phyloP scores from a whole-genome alignment of 306 rosid genomes.

The Mucuna pruriens region DNA sequence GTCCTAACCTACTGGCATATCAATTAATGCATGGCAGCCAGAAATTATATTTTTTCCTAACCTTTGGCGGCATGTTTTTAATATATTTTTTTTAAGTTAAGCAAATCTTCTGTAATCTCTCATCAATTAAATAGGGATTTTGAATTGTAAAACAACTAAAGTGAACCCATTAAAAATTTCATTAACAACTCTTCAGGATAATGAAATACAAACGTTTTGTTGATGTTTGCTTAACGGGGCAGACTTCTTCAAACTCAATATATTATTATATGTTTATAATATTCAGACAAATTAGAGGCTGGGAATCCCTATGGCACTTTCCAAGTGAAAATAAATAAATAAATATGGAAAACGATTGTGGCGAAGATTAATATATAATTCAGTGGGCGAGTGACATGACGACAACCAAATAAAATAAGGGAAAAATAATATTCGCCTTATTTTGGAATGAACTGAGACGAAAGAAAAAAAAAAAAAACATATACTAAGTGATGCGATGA shows the following conservation, averaged over 20 bases:
- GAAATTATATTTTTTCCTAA: background rate
- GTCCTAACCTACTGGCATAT: background rate
- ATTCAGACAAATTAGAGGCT: background rate
- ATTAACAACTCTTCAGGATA: background rate
- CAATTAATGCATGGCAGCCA: background rate
- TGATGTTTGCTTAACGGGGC: background rate
- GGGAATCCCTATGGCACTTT: background rate
- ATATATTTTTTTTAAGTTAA: background rate
- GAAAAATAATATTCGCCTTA: background rate
- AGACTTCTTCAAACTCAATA: background rate
- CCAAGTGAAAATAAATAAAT: background rate
- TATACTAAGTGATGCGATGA: too few species aligned
- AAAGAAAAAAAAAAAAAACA: background rate
- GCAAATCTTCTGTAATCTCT: conserved; percentile 24
- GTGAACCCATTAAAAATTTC: background rate
- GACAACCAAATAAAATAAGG: conserved; percentile 6
- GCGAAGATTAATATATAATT: background rate
- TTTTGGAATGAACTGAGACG: background rate
- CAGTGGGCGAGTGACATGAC: background rate
- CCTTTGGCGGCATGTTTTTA: background rate
- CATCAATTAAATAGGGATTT: background rate
- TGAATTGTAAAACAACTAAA: background rate
- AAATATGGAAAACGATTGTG: background rate
- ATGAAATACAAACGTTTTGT: background rate
- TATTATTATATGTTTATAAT: background rate